Base-by-base conservation (phyloP, 2,329 filamentous ascomycete genomes). In the Epicoccum nigrum region DNA sequence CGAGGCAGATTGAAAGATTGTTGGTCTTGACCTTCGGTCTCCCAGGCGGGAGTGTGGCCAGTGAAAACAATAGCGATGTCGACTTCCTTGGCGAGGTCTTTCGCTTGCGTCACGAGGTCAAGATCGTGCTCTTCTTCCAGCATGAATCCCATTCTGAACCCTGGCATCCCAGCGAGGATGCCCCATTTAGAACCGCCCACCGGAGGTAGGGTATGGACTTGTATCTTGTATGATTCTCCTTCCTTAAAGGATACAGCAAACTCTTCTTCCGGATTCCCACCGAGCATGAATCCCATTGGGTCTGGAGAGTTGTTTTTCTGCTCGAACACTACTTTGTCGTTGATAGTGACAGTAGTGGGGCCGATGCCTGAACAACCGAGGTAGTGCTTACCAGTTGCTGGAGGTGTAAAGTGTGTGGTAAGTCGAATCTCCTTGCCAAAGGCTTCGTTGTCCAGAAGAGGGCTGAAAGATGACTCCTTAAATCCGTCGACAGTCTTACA, bases 241-340 rank as follows among this genome's bases (percentile, higher is more conserved):
- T 82, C 82, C 54, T 81, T 80, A 45, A 89, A 77, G 4, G 80
- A 69, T 46, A 84, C 79, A 1, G 74, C 75, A 11, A 85, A 85
- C 38, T 81, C 81, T 58, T 88, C 83, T 66, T 90, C 86, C 3
- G 80, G 74, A 0, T 85, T 88, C 2, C 82, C 86, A 15, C 77
- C 78, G 16, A 86, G 84, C 54, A 88, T 86, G 76, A 89, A 89
- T 4, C 82, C 81, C 37, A 85, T 82, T 9, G 86, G 85, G 19
- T 82, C 79, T 38, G 70, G 76, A 51, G 84, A 83, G 40, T 84
- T 86, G 15, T 81, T 40, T 23, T 63, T 68, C 34, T 72, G 69
- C 40, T 67, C 62, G 40, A 63, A 70, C 3, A 72, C 59, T 4
- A 62, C 30, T 21, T 68, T 38, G 30, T 52, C 62, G 21, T 70